Evolutionary conservation across 2,329 filamentous ascomycete species (phyloP).

Genomic region (Aureobasidium lini): DNA sequence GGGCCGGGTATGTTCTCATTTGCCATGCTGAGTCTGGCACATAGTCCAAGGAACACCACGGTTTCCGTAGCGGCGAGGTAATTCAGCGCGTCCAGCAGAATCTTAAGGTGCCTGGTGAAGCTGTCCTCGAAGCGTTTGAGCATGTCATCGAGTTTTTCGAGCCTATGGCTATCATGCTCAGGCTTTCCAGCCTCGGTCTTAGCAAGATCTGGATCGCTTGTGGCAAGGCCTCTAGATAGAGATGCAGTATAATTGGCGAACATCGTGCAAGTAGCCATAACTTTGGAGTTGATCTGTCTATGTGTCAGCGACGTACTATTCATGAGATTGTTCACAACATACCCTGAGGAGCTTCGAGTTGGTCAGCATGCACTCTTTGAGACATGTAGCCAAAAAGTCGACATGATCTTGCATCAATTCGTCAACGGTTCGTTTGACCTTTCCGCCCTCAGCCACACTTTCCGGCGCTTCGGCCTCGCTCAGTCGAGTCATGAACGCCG

Average conservation of each 20-base stretch:
- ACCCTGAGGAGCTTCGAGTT: conserved; percentile 91
- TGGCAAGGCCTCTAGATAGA: conserved; percentile 75
- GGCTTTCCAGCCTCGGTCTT: conserved; percentile 29
- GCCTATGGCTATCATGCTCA: conserved; percentile 45
- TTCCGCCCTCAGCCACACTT: conserved; percentile 27
- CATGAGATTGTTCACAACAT: conserved; percentile 26
- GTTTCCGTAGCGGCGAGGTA: conserved; percentile 97
- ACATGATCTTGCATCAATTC: conserved; percentile 99
- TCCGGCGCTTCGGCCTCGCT: conserved; percentile 49
- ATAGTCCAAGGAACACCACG: conserved; percentile 83
- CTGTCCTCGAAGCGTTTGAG: conserved; percentile 88
- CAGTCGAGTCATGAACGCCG: conserved; percentile 81
- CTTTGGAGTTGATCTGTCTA: conserved; percentile 83
- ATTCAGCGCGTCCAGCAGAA: conserved; percentile 87
- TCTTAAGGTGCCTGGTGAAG: conserved; percentile 86
- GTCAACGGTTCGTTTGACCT: conserved; percentile 75
- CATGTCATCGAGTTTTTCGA: conserved; percentile 76
- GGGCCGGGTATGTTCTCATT: conserved; percentile 53
- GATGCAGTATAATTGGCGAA: conserved; percentile 87
- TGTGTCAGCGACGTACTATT: not conserved
- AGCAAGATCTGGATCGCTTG: conserved; percentile 71
- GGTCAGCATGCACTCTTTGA: conserved; percentile 98
- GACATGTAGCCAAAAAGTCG: conserved; percentile 91
- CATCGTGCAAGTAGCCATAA: conserved; percentile 91
- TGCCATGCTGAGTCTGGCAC: conserved; percentile 71